These are phyloP conservation scores for Phytophthora hybrid DNA, from an alignment of 352 stramenopile species.

Conservation along the genomic window DNA sequence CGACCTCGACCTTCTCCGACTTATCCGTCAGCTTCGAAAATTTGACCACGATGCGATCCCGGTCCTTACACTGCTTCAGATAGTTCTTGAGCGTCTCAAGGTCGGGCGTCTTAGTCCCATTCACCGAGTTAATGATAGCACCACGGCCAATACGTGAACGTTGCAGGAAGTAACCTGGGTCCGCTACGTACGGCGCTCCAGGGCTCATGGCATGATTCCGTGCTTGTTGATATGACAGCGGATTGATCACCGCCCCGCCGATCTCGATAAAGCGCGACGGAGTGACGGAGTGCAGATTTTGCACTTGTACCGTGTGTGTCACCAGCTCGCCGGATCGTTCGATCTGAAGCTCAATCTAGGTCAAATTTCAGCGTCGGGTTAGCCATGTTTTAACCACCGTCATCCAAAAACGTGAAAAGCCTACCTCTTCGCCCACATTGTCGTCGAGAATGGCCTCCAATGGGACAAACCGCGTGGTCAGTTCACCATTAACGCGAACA, in stretches of 20 bases:
- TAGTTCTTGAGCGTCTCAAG: slow-evolving; percentile 87
- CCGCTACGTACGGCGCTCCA: slow-evolving; percentile 83
- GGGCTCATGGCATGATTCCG: slow-evolving; percentile 81
- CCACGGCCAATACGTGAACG: slow-evolving; percentile 85
- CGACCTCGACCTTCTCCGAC: slow-evolving; percentile 84
- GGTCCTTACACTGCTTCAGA: slow-evolving; percentile 77
- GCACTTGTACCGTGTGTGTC: slow-evolving; percentile 68
- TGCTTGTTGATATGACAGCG: slow-evolving; percentile 91
- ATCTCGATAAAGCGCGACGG: slow-evolving; percentile 90
- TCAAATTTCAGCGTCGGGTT: neutral
- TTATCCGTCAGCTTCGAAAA: slow-evolving; percentile 82
- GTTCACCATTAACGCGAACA: slow-evolving; percentile 79
- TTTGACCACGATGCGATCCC: slow-evolving; percentile 87
- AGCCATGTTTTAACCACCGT: neutral
- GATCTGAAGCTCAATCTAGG: slow-evolving; percentile 80
- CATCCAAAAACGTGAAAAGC: neutral
- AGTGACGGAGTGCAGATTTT: slow-evolving; percentile 89
- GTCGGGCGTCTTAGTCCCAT: slow-evolving; percentile 84
- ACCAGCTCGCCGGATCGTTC: slow-evolving; percentile 81
- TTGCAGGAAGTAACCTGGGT: slow-evolving; percentile 92
- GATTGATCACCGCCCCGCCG: slow-evolving; percentile 88
- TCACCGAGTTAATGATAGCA: slow-evolving; percentile 89
- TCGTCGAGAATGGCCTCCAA: slow-evolving; percentile 87
- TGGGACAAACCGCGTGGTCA: slow-evolving; percentile 90
- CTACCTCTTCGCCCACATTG: slow-evolving; percentile 71